Evolutionary conservation across 441 rosid genomes (phyloP).

Genomic region (Pelargonium cotyledonis): DNA sequence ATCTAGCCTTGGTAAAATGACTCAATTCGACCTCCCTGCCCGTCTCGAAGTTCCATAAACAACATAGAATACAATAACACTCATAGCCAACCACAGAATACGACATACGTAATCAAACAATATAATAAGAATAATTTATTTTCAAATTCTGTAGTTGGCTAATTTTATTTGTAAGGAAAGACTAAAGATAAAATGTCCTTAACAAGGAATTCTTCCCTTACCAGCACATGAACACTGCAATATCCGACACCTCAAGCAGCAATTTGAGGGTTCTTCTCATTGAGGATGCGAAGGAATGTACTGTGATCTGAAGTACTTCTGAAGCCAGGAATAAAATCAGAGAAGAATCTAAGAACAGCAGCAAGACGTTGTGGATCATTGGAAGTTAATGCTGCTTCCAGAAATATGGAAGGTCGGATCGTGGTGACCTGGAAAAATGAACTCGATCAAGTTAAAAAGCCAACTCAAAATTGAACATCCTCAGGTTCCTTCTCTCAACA

Average conservation of each 20-base stretch:
- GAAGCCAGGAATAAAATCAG: conserved; percentile 71
- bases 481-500: not conserved
- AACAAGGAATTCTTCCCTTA: conserved; percentile 1
- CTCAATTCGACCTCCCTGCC: not conserved
- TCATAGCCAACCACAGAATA: not conserved
- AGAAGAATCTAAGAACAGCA: conserved; percentile 80
- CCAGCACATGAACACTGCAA: conserved; percentile 6
- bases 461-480: conserved; percentile 1
- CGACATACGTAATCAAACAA: not conserved
- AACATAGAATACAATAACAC: not conserved
- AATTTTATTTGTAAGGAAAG: not conserved
- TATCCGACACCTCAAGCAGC: conserved; percentile 25
- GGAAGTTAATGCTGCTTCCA: conserved; percentile 71
- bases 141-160: not conserved
- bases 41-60: not conserved
- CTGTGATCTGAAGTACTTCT: conserved; percentile 52
- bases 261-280: conserved; percentile 49
- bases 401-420: conserved; percentile 59
- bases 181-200: not conserved
- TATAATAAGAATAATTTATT: not conserved
- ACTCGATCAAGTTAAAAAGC: conserved; percentile 8
- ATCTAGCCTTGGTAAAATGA: not conserved
- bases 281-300: conserved; percentile 47
- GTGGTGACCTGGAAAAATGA: conserved; percentile 53
- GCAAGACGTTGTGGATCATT: conserved; percentile 67